A percentile compares a stretch with the other conserved stretches of the same genome.
These are phyloP conservation scores for Myxozyma udenii DNA, from an alignment of 805 yeast species.

Conservation along the genomic window DNA sequence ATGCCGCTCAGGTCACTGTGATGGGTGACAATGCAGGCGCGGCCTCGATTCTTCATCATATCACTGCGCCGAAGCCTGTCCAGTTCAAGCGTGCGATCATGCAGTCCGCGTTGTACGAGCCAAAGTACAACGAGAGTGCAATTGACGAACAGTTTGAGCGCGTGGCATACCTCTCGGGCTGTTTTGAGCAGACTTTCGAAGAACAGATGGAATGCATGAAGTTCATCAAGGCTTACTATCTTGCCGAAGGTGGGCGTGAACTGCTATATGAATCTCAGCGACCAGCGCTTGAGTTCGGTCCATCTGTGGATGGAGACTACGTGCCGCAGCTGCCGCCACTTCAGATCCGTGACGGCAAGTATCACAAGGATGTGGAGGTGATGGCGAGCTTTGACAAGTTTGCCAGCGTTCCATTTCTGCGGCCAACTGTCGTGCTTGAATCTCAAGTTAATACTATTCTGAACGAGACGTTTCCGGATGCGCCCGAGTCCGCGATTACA, in stretches of 20 bases:
- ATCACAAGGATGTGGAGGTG: conserved; percentile 7
- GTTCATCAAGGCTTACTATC: neutral
- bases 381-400: conserved; percentile 13
- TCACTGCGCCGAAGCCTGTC: conserved; percentile 30
- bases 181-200: conserved; percentile 2
- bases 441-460: conserved; percentile 9
- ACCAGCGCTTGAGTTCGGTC: conserved; percentile 27
- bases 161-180: conserved; percentile 14
- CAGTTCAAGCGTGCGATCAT: conserved; percentile 25
- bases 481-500: conserved; percentile 5
- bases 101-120: conserved; percentile 27
- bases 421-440: conserved; percentile 11
- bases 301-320: conserved; percentile 22
- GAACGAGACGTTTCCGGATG: conserved; percentile 16
- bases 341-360: conserved; percentile 14
- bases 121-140: conserved; percentile 17
- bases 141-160: conserved; percentile 10
- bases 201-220: conserved; percentile 20
- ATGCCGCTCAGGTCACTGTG: conserved; percentile 38
- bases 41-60: conserved; percentile 39
- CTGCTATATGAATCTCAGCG: conserved; percentile 5
- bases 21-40: conserved; percentile 43
- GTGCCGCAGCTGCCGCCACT: conserved; percentile 22
- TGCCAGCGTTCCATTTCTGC: conserved; percentile 26
- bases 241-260: conserved; percentile 15